Evolutionary conservation across 192 early-diverging fungal genomes (phyloP).

Genomic region (Umbelopsis ramanniana): DNA sequence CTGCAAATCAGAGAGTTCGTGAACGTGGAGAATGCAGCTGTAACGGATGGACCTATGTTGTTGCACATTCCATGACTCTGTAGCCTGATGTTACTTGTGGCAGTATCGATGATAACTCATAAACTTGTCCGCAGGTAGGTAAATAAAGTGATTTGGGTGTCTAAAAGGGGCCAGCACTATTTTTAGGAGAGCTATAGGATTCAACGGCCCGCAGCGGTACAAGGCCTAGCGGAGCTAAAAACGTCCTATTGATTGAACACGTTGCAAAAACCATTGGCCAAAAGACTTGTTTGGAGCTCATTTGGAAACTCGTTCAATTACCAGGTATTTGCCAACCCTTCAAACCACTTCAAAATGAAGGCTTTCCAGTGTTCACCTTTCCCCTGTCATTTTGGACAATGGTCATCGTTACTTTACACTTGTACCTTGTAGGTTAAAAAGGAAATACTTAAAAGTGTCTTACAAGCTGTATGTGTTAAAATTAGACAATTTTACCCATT

Average conservation of each 20-base stretch:
- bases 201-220: no score
- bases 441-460: background rate
- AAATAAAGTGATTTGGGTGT: background rate
- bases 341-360: background rate
- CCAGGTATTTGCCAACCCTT: background rate
- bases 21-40: no score
- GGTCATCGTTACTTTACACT: no score
- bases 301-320: background rate
- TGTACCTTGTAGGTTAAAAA: background rate
- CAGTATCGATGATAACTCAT: no score
- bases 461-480: background rate
- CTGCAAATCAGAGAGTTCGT: no score
- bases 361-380: no score
- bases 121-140: background rate
- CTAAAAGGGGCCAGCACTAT: background rate
- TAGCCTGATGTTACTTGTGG: no score
- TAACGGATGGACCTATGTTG: no score
- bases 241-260: background rate
- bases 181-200: background rate
- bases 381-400: no score
- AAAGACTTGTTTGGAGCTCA: background rate
- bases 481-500: conserved; percentile 1
- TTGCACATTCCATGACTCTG: no score
- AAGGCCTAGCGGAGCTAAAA: background rate
- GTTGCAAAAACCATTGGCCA: background rate